Evolutionary conservation across 805 yeast species (phyloP).

Genomic region (Candida khao-thaluensis): DNA sequence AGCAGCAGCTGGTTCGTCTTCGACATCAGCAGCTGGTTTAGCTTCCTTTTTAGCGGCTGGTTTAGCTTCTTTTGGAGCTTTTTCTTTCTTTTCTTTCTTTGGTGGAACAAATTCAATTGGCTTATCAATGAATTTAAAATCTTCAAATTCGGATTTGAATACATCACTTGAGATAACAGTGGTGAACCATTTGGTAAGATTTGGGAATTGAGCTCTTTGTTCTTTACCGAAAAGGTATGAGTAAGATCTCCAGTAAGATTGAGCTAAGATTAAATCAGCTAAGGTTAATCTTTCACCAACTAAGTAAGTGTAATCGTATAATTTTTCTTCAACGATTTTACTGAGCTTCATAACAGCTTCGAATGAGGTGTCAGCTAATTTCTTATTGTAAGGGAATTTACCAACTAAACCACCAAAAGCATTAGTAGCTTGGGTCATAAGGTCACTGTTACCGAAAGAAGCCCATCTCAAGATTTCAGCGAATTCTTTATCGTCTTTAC

Average conservation of each 20-base stretch:
- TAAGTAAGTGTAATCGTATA: conserved; percentile 60
- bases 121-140: conserved; percentile 59
- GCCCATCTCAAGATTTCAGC: conserved; percentile 74
- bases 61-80: conserved; percentile 38
- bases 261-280: conserved; percentile 64
- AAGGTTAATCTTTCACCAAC: conserved; percentile 56
- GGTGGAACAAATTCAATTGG: conserved; percentile 69
- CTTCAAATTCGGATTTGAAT: conserved; percentile 48
- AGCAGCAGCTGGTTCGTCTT: conserved; percentile 43
- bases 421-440: conserved; percentile 45
- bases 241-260: conserved; percentile 54
- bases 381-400: conserved; percentile 73
- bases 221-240: conserved; percentile 57
- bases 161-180: conserved; percentile 49
- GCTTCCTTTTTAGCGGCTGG: conserved; percentile 33
- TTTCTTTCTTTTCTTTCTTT: conserved; percentile 60
- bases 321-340: conserved; percentile 53
- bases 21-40: conserved; percentile 32
- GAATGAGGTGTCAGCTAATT: conserved; percentile 49
- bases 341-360: conserved; percentile 40
- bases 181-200: conserved; percentile 67
- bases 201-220: conserved; percentile 65
- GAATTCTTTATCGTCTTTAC: conserved; percentile 62
- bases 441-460: conserved; percentile 71
- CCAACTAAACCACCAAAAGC: conserved; percentile 67